These are phyloP conservation scores for Talaromyces wortmannii DNA, from an alignment of 495 filamentous ascomycete species.

Conservation along the genomic window DNA sequence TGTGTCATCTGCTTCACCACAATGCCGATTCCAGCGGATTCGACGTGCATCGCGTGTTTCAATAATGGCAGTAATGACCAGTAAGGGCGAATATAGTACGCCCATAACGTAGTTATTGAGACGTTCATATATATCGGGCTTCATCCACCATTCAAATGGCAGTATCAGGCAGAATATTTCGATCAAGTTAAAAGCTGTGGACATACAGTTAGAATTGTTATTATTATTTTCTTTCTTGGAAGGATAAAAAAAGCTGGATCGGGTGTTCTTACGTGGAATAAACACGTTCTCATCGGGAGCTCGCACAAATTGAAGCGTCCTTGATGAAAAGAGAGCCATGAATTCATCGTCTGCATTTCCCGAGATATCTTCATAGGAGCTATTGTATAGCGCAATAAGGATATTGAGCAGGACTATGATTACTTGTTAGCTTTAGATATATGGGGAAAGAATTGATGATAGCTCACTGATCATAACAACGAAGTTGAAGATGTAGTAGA, in stretches of 20 bases:
- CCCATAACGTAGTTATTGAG: constrained; percentile 87
- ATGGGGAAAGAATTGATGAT: constrained; percentile 7
- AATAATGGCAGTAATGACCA: constrained; percentile 69
- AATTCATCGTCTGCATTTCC: constrained; percentile 93
- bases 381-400: constrained; percentile 94
- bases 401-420: constrained; percentile 75
- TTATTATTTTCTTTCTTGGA: background rate
- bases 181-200: constrained; percentile 72
- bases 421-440: constrained; percentile 8
- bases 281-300: constrained; percentile 98
- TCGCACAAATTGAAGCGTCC: constrained; percentile 92
- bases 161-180: constrained; percentile 74
- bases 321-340: constrained; percentile 81
- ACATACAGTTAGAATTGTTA: background rate
- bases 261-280: constrained; percentile 56
- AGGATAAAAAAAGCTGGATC: background rate
- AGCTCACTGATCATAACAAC: constrained; percentile 74
- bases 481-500: constrained; percentile 96
- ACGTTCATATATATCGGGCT: constrained; percentile 56
- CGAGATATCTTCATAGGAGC: constrained; percentile 92
- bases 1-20: constrained; percentile 88
- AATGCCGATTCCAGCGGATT: constrained; percentile 63
- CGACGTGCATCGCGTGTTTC: constrained; percentile 63
- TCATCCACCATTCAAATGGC: constrained; percentile 95
- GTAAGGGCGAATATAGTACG: constrained; percentile 74